phyloP scores from a whole-genome alignment of 331 rosid genomes.

The Rosa hybrid region DNA sequence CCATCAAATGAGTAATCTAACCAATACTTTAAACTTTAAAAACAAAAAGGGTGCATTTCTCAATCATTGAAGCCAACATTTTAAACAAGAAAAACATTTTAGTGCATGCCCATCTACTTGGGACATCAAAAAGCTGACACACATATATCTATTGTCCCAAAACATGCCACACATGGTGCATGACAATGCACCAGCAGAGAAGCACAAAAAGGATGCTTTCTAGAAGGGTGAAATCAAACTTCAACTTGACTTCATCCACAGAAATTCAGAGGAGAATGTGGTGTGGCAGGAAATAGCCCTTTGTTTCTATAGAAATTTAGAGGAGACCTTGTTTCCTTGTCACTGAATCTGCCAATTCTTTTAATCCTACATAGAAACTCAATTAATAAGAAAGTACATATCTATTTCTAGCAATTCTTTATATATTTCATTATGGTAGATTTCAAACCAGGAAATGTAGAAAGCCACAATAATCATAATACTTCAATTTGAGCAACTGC shows the following conservation, averaged over 20 bases:
- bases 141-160: too few relatives aligned
- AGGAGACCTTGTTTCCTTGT: conserved; percentile 71
- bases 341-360: conserved; percentile 61
- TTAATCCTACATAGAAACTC: conserved; percentile 60
- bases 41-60: too few relatives aligned
- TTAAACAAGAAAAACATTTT: too few relatives aligned
- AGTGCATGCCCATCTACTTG: too few relatives aligned
- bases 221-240: not conserved
- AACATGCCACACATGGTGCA: too few relatives aligned
- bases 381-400: not conserved
- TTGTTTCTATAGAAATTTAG: conserved; percentile 35
- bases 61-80: too few relatives aligned
- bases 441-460: not conserved
- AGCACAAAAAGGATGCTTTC: not conserved
- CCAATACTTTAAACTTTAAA: too few relatives aligned
- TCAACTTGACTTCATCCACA: not conserved
- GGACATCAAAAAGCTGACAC: too few relatives aligned
- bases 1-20: too few relatives aligned
- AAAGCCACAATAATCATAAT: conserved; percentile 6
- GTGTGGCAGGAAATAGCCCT: conserved; percentile 6
- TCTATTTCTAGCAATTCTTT: not conserved
- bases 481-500: not conserved
- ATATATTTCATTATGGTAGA: not conserved
- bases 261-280: not conserved
- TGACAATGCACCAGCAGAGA: too few relatives aligned